Evolutionary conservation across 2,329 filamentous ascomycete species (phyloP), one percentile per base, ranked within the genome.

Genomic region (Colletotrichum godetiae): DNA sequence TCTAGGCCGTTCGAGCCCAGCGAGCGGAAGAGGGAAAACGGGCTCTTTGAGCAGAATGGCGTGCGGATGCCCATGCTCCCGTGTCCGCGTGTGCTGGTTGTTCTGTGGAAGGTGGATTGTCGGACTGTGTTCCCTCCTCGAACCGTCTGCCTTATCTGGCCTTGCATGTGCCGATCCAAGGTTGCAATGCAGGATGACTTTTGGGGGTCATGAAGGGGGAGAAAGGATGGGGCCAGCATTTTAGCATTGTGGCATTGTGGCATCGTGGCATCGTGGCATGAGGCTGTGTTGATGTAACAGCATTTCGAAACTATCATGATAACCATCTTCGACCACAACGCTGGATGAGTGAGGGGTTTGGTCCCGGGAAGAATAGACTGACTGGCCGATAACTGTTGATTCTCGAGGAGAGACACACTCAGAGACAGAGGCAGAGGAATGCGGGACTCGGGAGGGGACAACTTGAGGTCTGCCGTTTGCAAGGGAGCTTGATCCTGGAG

Each of bases 401-500:
- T 19, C 42, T n/a, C 42, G 42, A n/a, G 33, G 42, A 3, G 19
- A 49, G 42, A 49, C 19, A 5, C 42, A 11, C 42, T 46, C 7
- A 46, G 19, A 46, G 29, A 27, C 13, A 19, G 55, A 22, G 37
- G 12, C 12, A 35, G 10, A 24, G 27, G 27, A 53, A 27, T 19
- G 46, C 24, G 46, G n/a, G 33, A 27, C 13, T 27, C 24, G 46
- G 12, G 33, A n/a, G 49, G 27, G 52, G 49, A 27, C 11, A 11
- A 22, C 22, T 56, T 15, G 61, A 55, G 27, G n/a, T 33, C 24
- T 37, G 59, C 66, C 27, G 49, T 65, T 60, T 59, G 62, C 63
- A 35, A 68, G 58, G 58, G 37, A 59, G 69, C 64, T 72, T 24
- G 29, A 63, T 58, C 52, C 69, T 22, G 24, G 64, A 59, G 35